Percentiles rank a stretch among this genome's conserved stretches.
phyloP scores from a whole-genome alignment of 164 flowering plant species.

The Piper longum region DNA sequence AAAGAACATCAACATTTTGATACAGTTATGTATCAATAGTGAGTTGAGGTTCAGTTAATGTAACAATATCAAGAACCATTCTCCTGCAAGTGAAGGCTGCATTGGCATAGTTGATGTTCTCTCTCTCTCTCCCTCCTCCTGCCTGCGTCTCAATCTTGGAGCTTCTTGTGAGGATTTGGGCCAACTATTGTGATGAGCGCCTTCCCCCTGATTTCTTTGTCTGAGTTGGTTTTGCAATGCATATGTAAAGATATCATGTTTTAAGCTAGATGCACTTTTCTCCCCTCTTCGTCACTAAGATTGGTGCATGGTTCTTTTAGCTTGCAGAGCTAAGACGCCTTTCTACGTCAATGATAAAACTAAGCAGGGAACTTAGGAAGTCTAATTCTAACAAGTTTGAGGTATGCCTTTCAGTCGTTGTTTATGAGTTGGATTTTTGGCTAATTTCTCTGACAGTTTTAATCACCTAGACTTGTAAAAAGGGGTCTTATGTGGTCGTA shows the following conservation, averaged over 20 bases:
- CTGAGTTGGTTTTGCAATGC: not conserved
- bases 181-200: not conserved
- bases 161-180: too few species aligned
- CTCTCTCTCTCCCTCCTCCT: not conserved
- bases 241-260: too few species aligned
- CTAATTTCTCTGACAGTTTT: not conserved
- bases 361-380: slow-evolving; percentile 59
- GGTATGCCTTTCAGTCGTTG: slow-evolving; percentile 18
- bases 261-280: not conserved
- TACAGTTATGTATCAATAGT: not conserved
- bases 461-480: not conserved
- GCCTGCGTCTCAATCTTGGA: not conserved
- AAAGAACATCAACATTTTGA: not conserved
- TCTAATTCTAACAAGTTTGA: slow-evolving; percentile 29
- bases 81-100: not conserved
- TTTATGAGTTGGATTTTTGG: not conserved
- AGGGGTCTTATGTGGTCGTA: not conserved
- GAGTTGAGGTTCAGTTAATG: not conserved
- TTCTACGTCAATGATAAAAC: slow-evolving; percentile 65
- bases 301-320: slow-evolving; percentile 21
- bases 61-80: not conserved
- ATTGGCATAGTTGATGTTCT: too few species aligned
- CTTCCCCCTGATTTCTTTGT: too few species aligned
- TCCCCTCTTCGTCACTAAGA: not conserved
- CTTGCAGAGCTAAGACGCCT: slow-evolving; percentile 84